Evolutionary conservation across 768 basidiomycete species (phyloP).

Genomic region (Clitopilus passeckerianus): DNA sequence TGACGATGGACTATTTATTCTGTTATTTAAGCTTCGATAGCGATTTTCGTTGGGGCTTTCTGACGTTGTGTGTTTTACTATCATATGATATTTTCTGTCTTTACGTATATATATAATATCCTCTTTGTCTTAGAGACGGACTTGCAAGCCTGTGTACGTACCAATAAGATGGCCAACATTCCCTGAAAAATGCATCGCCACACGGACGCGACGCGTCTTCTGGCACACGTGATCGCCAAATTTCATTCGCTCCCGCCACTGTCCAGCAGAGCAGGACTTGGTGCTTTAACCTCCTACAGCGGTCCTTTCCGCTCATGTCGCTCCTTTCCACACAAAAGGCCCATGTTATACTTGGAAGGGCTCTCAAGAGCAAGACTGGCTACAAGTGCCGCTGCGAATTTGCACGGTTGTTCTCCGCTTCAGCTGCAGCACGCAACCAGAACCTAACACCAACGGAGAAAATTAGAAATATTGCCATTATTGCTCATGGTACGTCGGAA

Average conservation of each 20-base stretch:
- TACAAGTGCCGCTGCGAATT: slow-evolving; percentile 6
- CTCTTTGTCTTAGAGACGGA: background rate
- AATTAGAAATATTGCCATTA: slow-evolving; percentile 46
- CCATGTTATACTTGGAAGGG: background rate
- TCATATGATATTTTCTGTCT: background rate
- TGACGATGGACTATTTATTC: background rate
- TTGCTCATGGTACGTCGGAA: slow-evolving; percentile 37
- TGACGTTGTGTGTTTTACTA: background rate
- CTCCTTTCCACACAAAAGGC: background rate
- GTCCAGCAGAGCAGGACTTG: background rate
- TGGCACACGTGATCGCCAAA: background rate
- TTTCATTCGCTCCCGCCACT: background rate
- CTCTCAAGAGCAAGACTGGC: background rate
- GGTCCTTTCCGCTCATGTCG: background rate
- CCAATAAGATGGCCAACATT: too few species aligned
- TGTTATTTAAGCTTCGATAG: background rate
- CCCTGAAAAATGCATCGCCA: background rate
- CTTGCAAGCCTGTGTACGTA: background rate
- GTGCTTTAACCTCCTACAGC: background rate
- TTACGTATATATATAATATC: background rate
- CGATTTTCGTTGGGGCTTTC: background rate
- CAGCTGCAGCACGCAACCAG: slow-evolving; percentile 17
- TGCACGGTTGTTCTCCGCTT: slow-evolving; percentile 9
- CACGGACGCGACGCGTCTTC: background rate
- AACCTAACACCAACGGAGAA: slow-evolving; percentile 27